Evolutionary conservation across 2,329 filamentous ascomycete species (phyloP), one percentile per base, ranked within the genome.

Genomic region (Pseudogymnoascus sp.): DNA sequence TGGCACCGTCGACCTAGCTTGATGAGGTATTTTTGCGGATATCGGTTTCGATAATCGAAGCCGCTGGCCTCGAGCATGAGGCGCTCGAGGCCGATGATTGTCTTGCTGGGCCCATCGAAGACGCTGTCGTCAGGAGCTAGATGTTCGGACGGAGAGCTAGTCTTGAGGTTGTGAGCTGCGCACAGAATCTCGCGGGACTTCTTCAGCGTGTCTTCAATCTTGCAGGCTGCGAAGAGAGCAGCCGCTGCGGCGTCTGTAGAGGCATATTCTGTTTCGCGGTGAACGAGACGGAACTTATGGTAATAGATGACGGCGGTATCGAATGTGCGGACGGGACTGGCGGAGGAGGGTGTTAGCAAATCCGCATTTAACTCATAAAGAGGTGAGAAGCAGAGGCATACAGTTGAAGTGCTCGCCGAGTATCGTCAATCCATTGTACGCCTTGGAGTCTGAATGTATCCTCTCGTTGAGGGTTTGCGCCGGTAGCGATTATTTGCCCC

Each of bases 201-300:
- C 77, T 99, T 99, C 67, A 97, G 84, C 0, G 94, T 99, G 74
- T 99, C 94, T 75, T 99, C 94, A 52, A 95, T 92, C 78, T 99
- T 99, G 80, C 93, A 97, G 2, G 92, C 92, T 2, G 92, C 90
- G 71, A 97, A 93, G 7, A 99, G 79, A 23, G 91, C 89, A 0
- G 94, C 91, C 5, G 94, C 84, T 0, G 93, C 91, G 1, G 91
- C 92, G 72, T 97, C 93, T 74, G 91, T 76, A 66, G 87, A 92
- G 73, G 89, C 90, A 75, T 96, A 96, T 70, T 96, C 92, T 67
- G 80, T 85, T 68, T 92, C 91, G n/a, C 87, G 83, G 71, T 96
- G 92, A 52, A 88, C 84, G 60, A 97, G 82, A 33, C 93, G 87
- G 73, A 97, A 97, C 68, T 92, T 92, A 79, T 97, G 93, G 72